Evolutionary conservation across 2,329 filamentous ascomycete species (phyloP), one percentile per base, ranked within the genome.

Genomic region (Aspergillus amoenus): DNA sequence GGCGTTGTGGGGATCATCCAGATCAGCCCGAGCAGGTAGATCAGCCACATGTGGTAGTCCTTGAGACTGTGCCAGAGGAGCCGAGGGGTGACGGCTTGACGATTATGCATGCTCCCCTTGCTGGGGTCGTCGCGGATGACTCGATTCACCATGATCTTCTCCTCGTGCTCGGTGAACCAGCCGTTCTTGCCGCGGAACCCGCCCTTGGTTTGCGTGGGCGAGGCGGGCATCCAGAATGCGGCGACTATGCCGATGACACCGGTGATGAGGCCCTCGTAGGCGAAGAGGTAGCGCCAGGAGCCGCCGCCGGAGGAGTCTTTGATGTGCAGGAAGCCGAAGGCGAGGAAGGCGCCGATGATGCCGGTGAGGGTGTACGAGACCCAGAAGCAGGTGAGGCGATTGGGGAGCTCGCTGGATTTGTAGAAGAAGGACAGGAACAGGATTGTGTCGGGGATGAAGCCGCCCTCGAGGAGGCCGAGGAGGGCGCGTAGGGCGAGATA

Each of bases 391-490:
- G 84, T 84, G 15, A 92, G 74, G 1, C 89, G 82, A 7, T 82
- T 80, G 0, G 88, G 87, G 0, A 92, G 77, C 68, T 92, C 89
- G 51, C 80, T 80, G 1, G 84, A 84, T 45, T 84, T 91, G 75
- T 91, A 92, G 72, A 88, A 93, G 71, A 92, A 92, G 4, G 84
- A 87, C 4, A 91, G 77, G 71, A 88, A 91, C 0, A 77, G 65
- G 13, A 77, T 74, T 1, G 73, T 76, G 17, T 77, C 75, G 2
- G 75, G 74, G 43, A 77, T 77, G 53, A 84, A 84, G 18, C 83
- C 83, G 68, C 83, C 78, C 50, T 83, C 73, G 1, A 84, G 68
- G 4, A 77, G 61, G 11, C 79, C 82, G 0, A 84, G 69, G 1
- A 80, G 74, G 18, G 78, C 71, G 40, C 79, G 71, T 56, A 73